Conservation (phyloP, 192 early-diverging fungal genomes). For the Coemansia sp. region DNA sequence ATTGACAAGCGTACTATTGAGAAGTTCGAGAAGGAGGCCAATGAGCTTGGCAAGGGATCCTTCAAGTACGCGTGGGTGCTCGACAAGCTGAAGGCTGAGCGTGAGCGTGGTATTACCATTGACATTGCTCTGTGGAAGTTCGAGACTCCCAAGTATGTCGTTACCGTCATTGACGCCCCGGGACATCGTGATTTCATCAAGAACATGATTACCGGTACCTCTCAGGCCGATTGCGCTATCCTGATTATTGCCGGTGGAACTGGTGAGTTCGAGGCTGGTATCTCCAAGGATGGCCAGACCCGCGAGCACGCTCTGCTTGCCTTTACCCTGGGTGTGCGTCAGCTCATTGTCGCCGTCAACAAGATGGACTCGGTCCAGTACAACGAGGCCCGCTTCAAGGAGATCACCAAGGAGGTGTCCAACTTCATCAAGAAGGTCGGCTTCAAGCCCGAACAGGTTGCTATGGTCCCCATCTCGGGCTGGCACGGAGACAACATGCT, state of each 20-base stretch:
- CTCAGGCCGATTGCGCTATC: slow-evolving; percentile 96
- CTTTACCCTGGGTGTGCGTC: slow-evolving; percentile 96
- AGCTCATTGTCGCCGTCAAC: slow-evolving; percentile 99
- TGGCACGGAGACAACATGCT: slow-evolving; percentile 99
- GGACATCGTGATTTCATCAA: slow-evolving; percentile 99
- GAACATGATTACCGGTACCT: slow-evolving; percentile 99
- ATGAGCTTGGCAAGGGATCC: slow-evolving; percentile 98
- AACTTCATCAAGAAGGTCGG: slow-evolving; percentile 97
- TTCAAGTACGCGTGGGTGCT: slow-evolving; percentile 99
- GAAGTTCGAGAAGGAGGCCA: slow-evolving; percentile 99
- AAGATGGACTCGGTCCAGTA: slow-evolving; percentile 99
- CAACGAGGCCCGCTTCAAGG: slow-evolving; percentile 91
- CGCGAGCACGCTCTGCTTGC: slow-evolving; percentile 98
- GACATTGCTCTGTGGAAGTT: slow-evolving; percentile 98
- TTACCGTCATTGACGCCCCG: slow-evolving; percentile 99
- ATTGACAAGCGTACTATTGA: slow-evolving; percentile 99
- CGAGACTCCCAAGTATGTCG: slow-evolving; percentile 94
- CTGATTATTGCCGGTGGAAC: slow-evolving; percentile 91
- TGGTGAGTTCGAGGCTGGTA: slow-evolving; percentile 96
- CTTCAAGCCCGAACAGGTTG: slow-evolving; percentile 88
- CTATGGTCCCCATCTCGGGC: slow-evolving; percentile 98
- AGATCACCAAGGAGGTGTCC: slow-evolving; percentile 95
- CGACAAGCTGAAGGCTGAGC: slow-evolving; percentile 99
- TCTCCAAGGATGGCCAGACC: slow-evolving; percentile 99
- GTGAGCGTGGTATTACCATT: slow-evolving; percentile 99